A percentile compares a stretch with the other conserved stretches of the same genome.
phyloP scores from a whole-genome alignment of 2,329 filamentous ascomycete genomes.

The Corynespora cassiicola region DNA sequence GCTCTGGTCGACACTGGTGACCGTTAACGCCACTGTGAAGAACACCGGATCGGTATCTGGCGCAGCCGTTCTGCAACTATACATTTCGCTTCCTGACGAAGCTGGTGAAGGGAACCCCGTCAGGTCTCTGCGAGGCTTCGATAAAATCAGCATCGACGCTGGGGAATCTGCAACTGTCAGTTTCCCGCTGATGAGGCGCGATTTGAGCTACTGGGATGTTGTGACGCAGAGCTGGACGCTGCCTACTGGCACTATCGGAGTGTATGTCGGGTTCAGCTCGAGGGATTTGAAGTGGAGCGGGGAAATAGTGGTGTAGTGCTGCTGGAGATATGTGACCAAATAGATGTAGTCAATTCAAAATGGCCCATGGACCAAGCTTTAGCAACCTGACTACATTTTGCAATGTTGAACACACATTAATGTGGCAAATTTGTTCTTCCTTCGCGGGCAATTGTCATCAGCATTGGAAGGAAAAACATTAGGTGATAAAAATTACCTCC shows the following conservation, averaged over 20 bases:
- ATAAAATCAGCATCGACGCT: conserved; percentile 54
- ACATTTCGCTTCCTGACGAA: conserved; percentile 54
- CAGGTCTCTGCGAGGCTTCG: conserved; percentile 53
- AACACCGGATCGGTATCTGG: conserved; percentile 60
- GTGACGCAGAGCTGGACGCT: conserved; percentile 52
- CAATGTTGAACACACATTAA: too few species aligned
- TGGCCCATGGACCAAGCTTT: too few species aligned
- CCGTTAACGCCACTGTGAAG: conserved; percentile 53
- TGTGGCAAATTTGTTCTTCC: too few species aligned
- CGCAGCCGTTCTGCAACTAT: conserved; percentile 62
- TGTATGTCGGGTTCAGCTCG: conserved; percentile 37
- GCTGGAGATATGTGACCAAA: too few species aligned
- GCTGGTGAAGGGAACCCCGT: conserved; percentile 50
- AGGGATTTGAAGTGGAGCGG: conserved; percentile 23
- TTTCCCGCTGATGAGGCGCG: conserved; percentile 57
- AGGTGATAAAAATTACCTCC: too few species aligned
- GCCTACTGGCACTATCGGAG: conserved; percentile 20
- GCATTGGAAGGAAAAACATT: too few species aligned
- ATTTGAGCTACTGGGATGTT: conserved; percentile 59
- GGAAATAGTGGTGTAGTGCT: conserved; percentile 11
- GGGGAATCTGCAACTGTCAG: conserved; percentile 50
- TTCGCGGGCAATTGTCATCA: too few species aligned
- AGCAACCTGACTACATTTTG: too few species aligned
- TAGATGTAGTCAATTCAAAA: too few species aligned
- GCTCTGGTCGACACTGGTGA: conserved; percentile 61